Conservation (phyloP, 2,329 filamentous ascomycete species). For the Aulographum hederae region DNA sequence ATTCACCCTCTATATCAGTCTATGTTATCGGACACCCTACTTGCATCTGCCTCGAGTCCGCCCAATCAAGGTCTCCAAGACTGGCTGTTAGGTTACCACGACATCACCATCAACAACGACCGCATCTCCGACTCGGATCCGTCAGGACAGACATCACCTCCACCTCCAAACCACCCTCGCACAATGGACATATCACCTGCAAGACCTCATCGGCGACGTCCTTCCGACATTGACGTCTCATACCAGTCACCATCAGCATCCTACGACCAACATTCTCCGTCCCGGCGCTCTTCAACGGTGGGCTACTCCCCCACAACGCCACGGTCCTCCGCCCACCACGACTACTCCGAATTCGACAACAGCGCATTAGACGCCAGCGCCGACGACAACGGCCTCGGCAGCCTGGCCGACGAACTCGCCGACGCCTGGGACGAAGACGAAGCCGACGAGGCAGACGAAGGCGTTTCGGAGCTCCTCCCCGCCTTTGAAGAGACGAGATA, state of each 20-base stretch:
- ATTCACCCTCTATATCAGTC: too few relatives aligned
- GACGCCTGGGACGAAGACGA: constrained; percentile 55
- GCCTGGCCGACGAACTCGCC: constrained; percentile 6
- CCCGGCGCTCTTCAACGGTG: constrained; percentile 1
- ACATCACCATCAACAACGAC: too few relatives aligned
- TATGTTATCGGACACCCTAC: too few relatives aligned
- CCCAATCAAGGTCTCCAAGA: too few relatives aligned
- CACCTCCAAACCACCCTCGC: too few relatives aligned
- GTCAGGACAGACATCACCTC: too few relatives aligned
- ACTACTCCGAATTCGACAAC: not conserved
- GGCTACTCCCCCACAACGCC: constrained; percentile 3
- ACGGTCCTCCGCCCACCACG: not conserved
- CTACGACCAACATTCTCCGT: not conserved
- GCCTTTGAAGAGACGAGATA: constrained; percentile 8
- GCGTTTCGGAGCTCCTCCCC: constrained; percentile 17
- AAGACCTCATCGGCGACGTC: not conserved
- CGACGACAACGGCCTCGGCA: constrained; percentile 1
- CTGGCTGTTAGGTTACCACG: too few relatives aligned
- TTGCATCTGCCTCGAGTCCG: too few relatives aligned
- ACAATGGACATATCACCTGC: not conserved
- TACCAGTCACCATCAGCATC: not conserved
- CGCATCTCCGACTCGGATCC: too few relatives aligned
- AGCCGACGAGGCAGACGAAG: constrained; percentile 32
- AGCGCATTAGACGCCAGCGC: not conserved
- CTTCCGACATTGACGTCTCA: not conserved